Conservation (phyloP, 2,329 filamentous ascomycete species). For the Fusarium praegraminearum region DNA sequence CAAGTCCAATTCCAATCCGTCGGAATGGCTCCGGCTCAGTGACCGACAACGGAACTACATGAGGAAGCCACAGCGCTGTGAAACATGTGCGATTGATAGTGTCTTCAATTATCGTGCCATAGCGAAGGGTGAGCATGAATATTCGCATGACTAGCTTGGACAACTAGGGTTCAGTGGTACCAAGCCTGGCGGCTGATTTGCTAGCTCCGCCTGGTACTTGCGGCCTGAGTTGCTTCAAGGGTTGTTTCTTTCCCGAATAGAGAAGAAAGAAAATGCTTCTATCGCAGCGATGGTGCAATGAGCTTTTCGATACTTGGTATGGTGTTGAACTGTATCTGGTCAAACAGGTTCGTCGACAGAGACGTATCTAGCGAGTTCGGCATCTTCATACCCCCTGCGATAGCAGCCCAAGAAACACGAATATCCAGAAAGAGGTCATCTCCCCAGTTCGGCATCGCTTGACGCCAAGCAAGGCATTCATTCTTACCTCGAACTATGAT, state of each 20-base stretch:
- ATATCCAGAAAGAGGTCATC: not conserved
- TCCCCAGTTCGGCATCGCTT: not conserved
- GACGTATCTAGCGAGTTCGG: not conserved
- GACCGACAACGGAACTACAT: slow-evolving; percentile 28
- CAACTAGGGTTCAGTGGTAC: slow-evolving; percentile 2
- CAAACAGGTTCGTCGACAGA: not conserved
- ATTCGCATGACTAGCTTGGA: slow-evolving; percentile 7
- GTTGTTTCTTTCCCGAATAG: not conserved
- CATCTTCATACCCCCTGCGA: not conserved
- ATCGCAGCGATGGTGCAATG: not conserved
- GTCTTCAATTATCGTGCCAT: not conserved
- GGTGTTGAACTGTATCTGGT: not conserved
- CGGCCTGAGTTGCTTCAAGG: slow-evolving; percentile 23
- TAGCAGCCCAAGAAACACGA: not conserved
- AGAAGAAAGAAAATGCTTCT: not conserved
- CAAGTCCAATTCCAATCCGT: slow-evolving; percentile 23
- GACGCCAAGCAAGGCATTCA: not conserved
- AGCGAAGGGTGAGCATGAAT: slow-evolving; percentile 1
- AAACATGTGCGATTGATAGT: slow-evolving; percentile 9
- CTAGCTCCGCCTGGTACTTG: slow-evolving; percentile 29
- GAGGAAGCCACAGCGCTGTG: slow-evolving; percentile 17
- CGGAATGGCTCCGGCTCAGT: slow-evolving; percentile 18
- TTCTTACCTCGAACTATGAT: not conserved
- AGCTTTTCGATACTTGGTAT: not conserved
- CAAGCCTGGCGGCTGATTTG: slow-evolving; percentile 17